Base-by-base conservation (phyloP, 75 land plant genomes). In the Sequoia sempervirens region DNA sequence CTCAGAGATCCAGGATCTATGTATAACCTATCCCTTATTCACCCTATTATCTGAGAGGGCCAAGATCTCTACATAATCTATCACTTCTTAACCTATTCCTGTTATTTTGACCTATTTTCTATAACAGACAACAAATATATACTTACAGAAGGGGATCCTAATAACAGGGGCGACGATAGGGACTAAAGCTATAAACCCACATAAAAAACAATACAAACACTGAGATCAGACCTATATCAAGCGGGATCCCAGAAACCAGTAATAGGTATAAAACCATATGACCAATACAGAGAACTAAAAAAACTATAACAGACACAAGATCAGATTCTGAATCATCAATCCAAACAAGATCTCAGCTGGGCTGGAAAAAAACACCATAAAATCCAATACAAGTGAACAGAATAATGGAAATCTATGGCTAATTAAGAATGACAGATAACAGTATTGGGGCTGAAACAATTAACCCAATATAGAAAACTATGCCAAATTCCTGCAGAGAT, bases 191-290 rank as follows among this genome's bases (percentile, higher is more conserved):
- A 12, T 38, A 75, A 36, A 34, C 78, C 78, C 54, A 80, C 43
- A 41, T 28, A 43, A 46, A 80, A 80, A 80, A 80, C 26, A 75
- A 23, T 40, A 37, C 43, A 75, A 75, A 75, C 23, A 75, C 78
- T 40, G 41, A 37, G 45, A 75, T 61, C 66, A 61, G n/a, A 61
- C 66, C 66, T 61, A 61, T 61, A 26, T 61, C 66, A 26, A 61
- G 78, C 40, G 46, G 80, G 26, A 78, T 45, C 47, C 80, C 80
- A 78, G 82, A 81, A 17, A 52, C 64, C 37, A 81, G 37, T 32
- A 53, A 13, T 18, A 28, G 61, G 47, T 12, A 50, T 45, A 81
- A 53, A 32, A 81, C 37, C 82, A 81, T 54, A 54, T 13, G 37
- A 14, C 56, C 82, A 81, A 5, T 9, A 81, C 61, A 81, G 64